Base-by-base conservation (phyloP, 345 rosid species). In the Noccaea caerulescens region DNA sequence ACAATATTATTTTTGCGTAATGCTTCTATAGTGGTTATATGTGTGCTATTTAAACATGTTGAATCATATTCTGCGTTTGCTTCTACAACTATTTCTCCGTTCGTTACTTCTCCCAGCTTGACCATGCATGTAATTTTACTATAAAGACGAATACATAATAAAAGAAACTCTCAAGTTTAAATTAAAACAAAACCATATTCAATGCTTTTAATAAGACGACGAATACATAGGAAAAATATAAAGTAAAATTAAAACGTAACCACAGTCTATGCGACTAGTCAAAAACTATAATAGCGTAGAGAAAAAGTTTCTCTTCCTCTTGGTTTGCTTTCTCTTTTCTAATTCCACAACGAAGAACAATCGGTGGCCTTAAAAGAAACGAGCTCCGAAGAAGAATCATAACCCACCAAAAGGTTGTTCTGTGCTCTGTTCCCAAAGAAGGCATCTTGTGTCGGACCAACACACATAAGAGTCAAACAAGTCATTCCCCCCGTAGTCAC, bases 391-490 rank as follows among this genome's bases (percentile, higher is more conserved):
- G 61, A 71, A 41, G 59, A 6, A 42, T 71, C 68, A 71, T 39
- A 51, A 41, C 68, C 68, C 3, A 71, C 53, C 68, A 51, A 71
- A n/a, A 60, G 32, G n/a, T 59, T 70, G 52, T 38, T 47, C 7
- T 70, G 68, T 62, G 75, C 68, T 16, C 13, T 59, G 33, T 60
- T 60, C 11, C 75, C 61, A 60, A 71, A 27, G 36, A 63, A 1
- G 5, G 8, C 68, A 0, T 6, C 7, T 32, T 34, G 5, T 16
- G 45, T 3, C 5, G n/a, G 10, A 50, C n/a, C 12, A 30, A 5
- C 4, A 45, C 72, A 57, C 55, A 13, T 0, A 42, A 62, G 52
- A 2, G 25, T 0, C 4, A 62, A 1, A 53, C 76, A 72, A 42
- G 3, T 32, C 2, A 10, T 14, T 12, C 44, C 43, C 42, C 18